These are phyloP conservation scores for Metschnikowia drakensbergensis DNA, from an alignment of 805 yeast species.

Conservation along the genomic window DNA sequence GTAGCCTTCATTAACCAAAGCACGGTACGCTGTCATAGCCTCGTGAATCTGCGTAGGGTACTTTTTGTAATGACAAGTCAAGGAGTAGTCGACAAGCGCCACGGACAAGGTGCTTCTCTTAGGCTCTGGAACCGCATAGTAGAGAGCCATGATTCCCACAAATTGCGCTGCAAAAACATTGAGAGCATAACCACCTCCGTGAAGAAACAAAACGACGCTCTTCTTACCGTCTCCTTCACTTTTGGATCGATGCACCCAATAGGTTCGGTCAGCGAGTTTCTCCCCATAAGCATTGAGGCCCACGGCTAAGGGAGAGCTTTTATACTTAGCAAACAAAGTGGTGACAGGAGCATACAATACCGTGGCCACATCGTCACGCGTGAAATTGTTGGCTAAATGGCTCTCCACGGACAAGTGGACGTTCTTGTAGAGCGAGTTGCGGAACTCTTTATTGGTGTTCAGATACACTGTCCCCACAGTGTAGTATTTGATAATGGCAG, in stretches of 20 bases:
- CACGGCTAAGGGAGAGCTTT: constrained; percentile 11
- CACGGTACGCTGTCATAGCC: constrained; percentile 17
- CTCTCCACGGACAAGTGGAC: constrained; percentile 24
- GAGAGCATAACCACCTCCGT: constrained; percentile 27
- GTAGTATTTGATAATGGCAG: constrained; percentile 24
- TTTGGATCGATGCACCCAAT: constrained; percentile 15
- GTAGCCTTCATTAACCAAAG: constrained; percentile 12
- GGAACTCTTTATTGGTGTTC: constrained; percentile 26
- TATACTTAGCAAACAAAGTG: constrained; percentile 15
- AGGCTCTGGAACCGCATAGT: constrained; percentile 19
- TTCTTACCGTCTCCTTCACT: constrained; percentile 6
- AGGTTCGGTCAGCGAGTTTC: constrained; percentile 11
- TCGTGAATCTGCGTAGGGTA: constrained; percentile 27
- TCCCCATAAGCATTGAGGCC: constrained; percentile 16
- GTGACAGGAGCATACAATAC: constrained; percentile 23
- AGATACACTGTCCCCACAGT: constrained; percentile 33
- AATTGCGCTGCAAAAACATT: constrained; percentile 23
- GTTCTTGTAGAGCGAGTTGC: constrained; percentile 28
- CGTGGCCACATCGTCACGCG: constrained; percentile 21
- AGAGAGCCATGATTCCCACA: constrained; percentile 22
- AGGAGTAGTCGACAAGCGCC: constrained; percentile 23
- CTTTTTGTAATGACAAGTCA: constrained; percentile 19
- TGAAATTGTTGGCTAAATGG: constrained; percentile 25
- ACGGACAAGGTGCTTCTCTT: constrained; percentile 17
- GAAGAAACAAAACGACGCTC: constrained; percentile 21